phyloP scores from a whole-genome alignment of 1,139 yeast genomes.

The Taphrina wiesneri region DNA sequence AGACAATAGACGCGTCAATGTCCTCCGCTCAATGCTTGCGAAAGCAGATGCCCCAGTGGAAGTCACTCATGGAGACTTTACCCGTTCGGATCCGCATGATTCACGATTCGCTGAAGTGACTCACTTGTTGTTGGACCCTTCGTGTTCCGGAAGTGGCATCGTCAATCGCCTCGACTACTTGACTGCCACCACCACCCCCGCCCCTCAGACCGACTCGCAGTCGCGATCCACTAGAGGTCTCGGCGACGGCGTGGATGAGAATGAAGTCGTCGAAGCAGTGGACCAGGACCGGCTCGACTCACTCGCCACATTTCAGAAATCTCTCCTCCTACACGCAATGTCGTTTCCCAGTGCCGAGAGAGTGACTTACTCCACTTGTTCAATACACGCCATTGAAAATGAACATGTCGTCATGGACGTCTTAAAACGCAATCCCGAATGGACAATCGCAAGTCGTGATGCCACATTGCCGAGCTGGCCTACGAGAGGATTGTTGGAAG shows the following conservation, averaged over 20 bases:
- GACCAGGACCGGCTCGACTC: conserved; percentile 60
- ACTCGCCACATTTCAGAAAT: conserved; percentile 80
- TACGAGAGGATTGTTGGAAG: conserved; percentile 68
- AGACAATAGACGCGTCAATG: conserved; percentile 68
- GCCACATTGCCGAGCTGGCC: conserved; percentile 81
- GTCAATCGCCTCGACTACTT: conserved; percentile 74
- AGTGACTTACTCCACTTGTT: conserved; percentile 94
- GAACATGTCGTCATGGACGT: conserved; percentile 84
- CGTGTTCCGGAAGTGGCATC: conserved; percentile 96
- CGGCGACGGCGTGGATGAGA: conserved; percentile 41
- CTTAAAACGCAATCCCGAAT: conserved; percentile 64
- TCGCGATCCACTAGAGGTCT: conserved; percentile 36
- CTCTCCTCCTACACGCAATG: conserved; percentile 84
- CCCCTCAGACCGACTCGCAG: too few relatives aligned
- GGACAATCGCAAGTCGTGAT: conserved; percentile 67
- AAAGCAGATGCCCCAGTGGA: conserved; percentile 78
- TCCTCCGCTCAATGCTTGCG: conserved; percentile 73
- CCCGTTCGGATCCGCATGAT: conserved; percentile 63
- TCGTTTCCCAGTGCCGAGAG: conserved; percentile 71
- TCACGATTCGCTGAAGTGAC: conserved; percentile 51
- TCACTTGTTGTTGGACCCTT: conserved; percentile 89
- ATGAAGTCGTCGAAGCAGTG: conserved; percentile 41
- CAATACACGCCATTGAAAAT: conserved; percentile 88
- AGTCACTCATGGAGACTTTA: conserved; percentile 82
- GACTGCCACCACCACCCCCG: neutral